phyloP scores from a whole-genome alignment of 805 yeast species.

The Yarrowia sp. region DNA sequence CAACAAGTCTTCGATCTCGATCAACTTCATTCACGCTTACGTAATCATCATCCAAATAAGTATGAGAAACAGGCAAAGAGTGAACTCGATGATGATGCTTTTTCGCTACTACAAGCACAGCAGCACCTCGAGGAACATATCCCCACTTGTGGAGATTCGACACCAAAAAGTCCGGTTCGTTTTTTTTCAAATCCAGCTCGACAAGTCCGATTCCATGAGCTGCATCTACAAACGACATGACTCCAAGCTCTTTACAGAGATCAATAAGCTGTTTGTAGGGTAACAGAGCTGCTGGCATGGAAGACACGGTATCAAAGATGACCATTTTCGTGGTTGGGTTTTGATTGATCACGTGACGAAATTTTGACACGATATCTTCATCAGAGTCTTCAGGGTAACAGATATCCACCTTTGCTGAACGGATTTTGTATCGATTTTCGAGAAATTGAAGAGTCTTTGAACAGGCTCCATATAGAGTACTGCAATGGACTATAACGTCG shows the following conservation, averaged over 20 bases:
- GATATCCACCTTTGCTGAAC: slow-evolving; percentile 43
- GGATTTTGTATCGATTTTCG: slow-evolving; percentile 38
- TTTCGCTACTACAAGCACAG: slow-evolving; percentile 56
- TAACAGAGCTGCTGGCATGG: slow-evolving; percentile 60
- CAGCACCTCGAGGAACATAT: slow-evolving; percentile 56
- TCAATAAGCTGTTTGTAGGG: slow-evolving; percentile 53
- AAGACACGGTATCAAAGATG: slow-evolving; percentile 55
- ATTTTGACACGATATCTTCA: slow-evolving; percentile 42
- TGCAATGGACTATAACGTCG: slow-evolving; percentile 51
- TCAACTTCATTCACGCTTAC: slow-evolving; percentile 32
- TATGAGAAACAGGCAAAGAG: slow-evolving; percentile 57
- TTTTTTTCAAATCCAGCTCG: slow-evolving; percentile 32
- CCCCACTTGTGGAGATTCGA: slow-evolving; percentile 73
- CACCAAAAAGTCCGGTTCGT: slow-evolving; percentile 58
- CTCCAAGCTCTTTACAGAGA: slow-evolving; percentile 48
- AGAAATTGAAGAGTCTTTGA: slow-evolving; percentile 45
- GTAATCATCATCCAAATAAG: slow-evolving; percentile 39
- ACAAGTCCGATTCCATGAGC: slow-evolving; percentile 63
- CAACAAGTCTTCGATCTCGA: slow-evolving; percentile 34
- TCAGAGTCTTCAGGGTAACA: slow-evolving; percentile 46
- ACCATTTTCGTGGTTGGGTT: slow-evolving; percentile 42
- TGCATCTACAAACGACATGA: slow-evolving; percentile 63
- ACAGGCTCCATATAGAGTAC: slow-evolving; percentile 56
- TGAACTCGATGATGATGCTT: slow-evolving; percentile 52
- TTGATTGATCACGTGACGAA: slow-evolving; percentile 32